A percentile compares a stretch with the other conserved stretches of the same genome.
Conservation (phyloP, 345 rosid genomes). For the Eucalyptus leucophloia region DNA sequence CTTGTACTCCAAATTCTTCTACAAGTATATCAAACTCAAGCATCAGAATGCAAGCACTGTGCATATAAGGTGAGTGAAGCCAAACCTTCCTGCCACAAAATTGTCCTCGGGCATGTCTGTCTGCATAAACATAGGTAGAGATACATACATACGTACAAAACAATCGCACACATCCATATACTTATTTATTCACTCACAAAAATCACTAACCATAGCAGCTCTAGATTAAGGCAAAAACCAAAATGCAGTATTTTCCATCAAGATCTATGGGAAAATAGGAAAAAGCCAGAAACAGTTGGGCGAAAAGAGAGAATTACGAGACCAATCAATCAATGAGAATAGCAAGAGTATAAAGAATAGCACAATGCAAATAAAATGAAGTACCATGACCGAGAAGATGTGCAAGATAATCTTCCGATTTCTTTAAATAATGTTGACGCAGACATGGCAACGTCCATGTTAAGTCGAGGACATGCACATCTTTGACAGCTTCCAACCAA, state of each 20-base stretch:
- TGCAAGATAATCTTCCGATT: slow-evolving; percentile 91
- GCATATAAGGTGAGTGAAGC: neutral
- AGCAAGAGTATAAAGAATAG: neutral
- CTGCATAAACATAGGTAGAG: neutral
- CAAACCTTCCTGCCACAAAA: neutral
- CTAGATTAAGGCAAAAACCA: neutral
- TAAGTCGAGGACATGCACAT: slow-evolving; percentile 77
- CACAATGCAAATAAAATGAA: neutral
- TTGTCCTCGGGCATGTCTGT: neutral
- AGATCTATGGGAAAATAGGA: neutral
- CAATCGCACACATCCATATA: neutral
- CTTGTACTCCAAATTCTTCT: neutral
- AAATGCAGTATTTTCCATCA: neutral
- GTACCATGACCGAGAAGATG: slow-evolving; percentile 94
- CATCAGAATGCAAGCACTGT: neutral
- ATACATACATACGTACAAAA: neutral
- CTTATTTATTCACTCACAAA: neutral
- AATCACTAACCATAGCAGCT: neutral
- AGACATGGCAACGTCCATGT: slow-evolving; percentile 90
- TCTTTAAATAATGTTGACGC: slow-evolving; percentile 76
- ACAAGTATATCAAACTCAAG: neutral
- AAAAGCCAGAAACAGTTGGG: neutral
- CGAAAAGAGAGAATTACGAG: neutral
- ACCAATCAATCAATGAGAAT: neutral
- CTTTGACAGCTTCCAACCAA: slow-evolving; percentile 84